These are phyloP conservation scores for Ambrosia artemisiifolia DNA, from an alignment of 129 eudicot species.

Conservation along the genomic window DNA sequence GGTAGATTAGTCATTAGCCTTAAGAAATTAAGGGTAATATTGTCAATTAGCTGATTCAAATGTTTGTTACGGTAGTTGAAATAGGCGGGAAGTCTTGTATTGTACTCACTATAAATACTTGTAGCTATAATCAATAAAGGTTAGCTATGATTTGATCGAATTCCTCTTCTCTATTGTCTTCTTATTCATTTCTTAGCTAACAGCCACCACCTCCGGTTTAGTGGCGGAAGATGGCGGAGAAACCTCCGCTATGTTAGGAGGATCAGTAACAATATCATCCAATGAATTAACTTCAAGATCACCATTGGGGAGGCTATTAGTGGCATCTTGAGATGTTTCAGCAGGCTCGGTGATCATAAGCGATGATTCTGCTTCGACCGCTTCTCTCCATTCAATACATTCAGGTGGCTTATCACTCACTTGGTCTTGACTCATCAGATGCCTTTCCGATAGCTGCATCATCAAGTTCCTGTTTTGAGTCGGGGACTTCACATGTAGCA, in stretches of 20 bases:
- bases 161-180: too few relatives aligned
- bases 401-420: constrained; percentile 57
- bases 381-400: constrained; percentile 73
- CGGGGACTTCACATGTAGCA: constrained; percentile 41
- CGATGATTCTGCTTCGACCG: constrained; percentile 17
- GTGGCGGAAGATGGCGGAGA: constrained; percentile 27
- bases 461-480: constrained; percentile 26
- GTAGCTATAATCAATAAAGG: too few relatives aligned
- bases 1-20: too few relatives aligned
- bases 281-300: constrained; percentile 24
- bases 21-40: too few relatives aligned
- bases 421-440: constrained; percentile 22
- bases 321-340: constrained; percentile 36
- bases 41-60: too few relatives aligned
- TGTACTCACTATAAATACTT: too few relatives aligned
- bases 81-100: too few relatives aligned
- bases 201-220: constrained; percentile 13
- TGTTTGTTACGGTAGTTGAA: too few relatives aligned
- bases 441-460: constrained; percentile 24
- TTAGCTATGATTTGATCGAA: too few relatives aligned
- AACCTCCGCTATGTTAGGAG: constrained; percentile 2
- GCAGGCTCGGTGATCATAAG: constrained; percentile 26
- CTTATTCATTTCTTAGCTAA: too few relatives aligned
- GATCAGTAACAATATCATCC: constrained; percentile 17
- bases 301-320: constrained; percentile 39